Evolutionary conservation across 371 early-diverging fungal species (phyloP), one percentile per base, ranked within the genome.

Genomic region (Zychaea mexicana): DNA sequence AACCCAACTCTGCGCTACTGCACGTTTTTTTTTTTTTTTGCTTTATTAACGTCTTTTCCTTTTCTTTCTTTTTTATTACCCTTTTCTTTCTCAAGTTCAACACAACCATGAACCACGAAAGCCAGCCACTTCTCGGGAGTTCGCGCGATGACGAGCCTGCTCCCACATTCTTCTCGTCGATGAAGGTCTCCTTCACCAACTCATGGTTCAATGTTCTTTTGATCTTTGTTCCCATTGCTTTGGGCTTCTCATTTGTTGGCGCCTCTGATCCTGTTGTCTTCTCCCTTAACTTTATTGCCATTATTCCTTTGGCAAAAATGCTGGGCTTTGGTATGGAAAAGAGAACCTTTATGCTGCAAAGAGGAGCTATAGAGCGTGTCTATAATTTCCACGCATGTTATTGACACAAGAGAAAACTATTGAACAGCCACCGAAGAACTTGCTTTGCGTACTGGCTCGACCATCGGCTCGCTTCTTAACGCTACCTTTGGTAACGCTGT

Each of bases 211-310:
- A 93, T 66, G 31, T 88, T 22, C 69, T 93, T 10, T 69, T 91
- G 17, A 49, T 93, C 22, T 90, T 95, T 54, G 78, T 92, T 0
- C 96, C 96, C 9, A 74, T 95, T 6, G 95, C 94, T 12, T 77
- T 91, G 19, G 52, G 85, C 0, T 74, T 88, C 42, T 78, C 79
- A 21, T 61, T 81, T 5, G 67, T 88, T 17, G 73, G 83, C 21
- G 89, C 91, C 74, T 73, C 85, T 4, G 81, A 83, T 27, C 80
- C 86, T 31, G 69, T 84, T 12, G 79, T 85, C n/a, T 97, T 94
- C 66, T 53, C 84, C 17, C 78, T 94, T 57, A 97, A 97, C 85
- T 95, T 96, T 55, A 80, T 94, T 28, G 96, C 96, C 19, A 93
- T 97, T 57, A 78, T 97, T 24, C 96, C 96, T 9, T 71, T 96